Base-by-base conservation (phyloP, 2,329 filamentous ascomycete species). In the Aspergillus tamarii region DNA sequence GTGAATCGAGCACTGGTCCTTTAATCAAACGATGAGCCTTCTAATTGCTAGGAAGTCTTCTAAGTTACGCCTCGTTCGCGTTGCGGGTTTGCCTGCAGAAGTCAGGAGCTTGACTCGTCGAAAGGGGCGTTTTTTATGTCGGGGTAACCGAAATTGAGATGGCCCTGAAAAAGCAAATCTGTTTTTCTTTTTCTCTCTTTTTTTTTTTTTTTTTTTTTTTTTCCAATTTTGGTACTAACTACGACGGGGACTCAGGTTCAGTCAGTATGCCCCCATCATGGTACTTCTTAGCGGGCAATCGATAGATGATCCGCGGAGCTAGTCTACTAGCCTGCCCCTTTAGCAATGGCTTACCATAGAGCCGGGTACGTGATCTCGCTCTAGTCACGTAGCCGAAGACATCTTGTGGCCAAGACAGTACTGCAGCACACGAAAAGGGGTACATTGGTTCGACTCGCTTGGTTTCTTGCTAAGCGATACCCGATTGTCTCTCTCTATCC, bases 331-430 rank as follows among this genome's bases (percentile, higher is more conserved):
- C 26, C 43, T 41, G 57, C 66, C 64, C 56, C 59, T 64, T 64
- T 58, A 60, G 50, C 60, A 64, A 32, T 65, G 60, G 58, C 23
- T 60, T 64, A 65, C 67, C 67, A 68, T 21, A 59, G 57, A 63
- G 57, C 30, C 57, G 67, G 67, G 63, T 52, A 46, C 26, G 28
- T 36, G 56, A 43, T 45, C 21, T 32, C 46, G 23, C 23, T 43
- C 21, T 57, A 36, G 16, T 23, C 19, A 34, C 11, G 26, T 43
- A 57, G 34, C 54, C 28, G 36, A 43, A 57, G 43, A 30, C 23
- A 48, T 21, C 30, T 21, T 28, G 21, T 26, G 21, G 8, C 19
- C 36, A 39, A 32, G 36, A 39, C 21, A 39, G 9, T 39, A 14
- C 21, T 12, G 30, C 50, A 34, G 30, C 16, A 54, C 6, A 55